Conservation (phyloP, 371 early-diverging fungal genomes). For the Saksenaea vasiformis region DNA sequence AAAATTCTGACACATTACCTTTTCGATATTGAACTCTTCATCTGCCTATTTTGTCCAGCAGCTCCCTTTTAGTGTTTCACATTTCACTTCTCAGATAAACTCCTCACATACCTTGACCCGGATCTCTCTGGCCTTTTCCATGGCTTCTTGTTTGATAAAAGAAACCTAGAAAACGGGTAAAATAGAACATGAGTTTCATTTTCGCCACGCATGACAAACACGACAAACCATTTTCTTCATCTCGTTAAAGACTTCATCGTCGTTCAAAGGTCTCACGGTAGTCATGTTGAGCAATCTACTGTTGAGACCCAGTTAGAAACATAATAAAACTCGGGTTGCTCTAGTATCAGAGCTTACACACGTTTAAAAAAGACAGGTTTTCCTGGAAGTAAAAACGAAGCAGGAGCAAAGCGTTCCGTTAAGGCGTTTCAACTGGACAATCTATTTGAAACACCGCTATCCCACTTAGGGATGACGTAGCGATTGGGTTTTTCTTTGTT, state of each 20-base stretch:
- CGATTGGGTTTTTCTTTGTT: not conserved
- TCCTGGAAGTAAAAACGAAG: too few species aligned
- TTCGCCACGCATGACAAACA: not conserved
- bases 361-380: too few species aligned
- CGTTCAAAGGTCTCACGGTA: slow-evolving; percentile 75
- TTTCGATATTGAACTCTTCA: slow-evolving; percentile 99
- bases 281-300: slow-evolving; percentile 30
- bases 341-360: not conserved
- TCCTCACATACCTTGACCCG: slow-evolving; percentile 82
- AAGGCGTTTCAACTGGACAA: too few species aligned
- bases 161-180: slow-evolving; percentile 57
- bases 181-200: not conserved
- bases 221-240: slow-evolving; percentile 83
- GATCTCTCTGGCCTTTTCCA: slow-evolving; percentile 97
- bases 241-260: slow-evolving; percentile 88
- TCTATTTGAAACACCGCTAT: too few species aligned
- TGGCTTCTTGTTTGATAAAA: slow-evolving; percentile 97
- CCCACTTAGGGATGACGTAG: too few species aligned
- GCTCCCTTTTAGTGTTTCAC: slow-evolving; percentile 2
- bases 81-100: not conserved
- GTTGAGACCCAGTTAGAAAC: not conserved
- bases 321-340: not conserved
- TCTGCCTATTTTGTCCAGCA: slow-evolving; percentile 67
- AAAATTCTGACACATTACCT: slow-evolving; percentile 52
- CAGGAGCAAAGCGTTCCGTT: too few species aligned